Base-by-base conservation (phyloP, 345 rosid species). In the Clausena lansium region DNA sequence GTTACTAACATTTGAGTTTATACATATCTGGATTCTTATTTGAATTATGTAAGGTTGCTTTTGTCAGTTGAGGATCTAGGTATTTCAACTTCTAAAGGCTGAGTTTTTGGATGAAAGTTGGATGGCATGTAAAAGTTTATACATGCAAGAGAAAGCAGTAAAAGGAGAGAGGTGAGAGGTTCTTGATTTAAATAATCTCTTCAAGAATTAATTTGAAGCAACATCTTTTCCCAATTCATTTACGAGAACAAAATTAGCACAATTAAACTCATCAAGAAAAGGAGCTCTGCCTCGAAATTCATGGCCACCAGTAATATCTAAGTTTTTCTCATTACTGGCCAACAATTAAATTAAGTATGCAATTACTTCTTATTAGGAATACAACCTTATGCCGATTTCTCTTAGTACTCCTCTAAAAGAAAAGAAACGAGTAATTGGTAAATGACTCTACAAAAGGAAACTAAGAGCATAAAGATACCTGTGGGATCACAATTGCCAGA, bases 401-500 rank as follows among this genome's bases (percentile, higher is more conserved):
- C 38, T 70, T 41, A 77, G 32, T 60, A 68, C 33, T 59, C 19
- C 61, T 11, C 30, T 36, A 38, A 54, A 32, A 58, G 28, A 74
- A 73, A 65, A 41, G 5, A 10, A 41, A 73, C 22, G 25, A 41
- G 3, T 47, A 15, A 47, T n/a, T 20, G 50, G 71, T 15, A 67
- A 14, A 75, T 2, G 58, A 27, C 32, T 4, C 25, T 25, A 68
- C 9, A 39, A 67, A 59, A 63, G 1, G 70, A 47, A 38, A 54
- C 33, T 20, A 19, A 73, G 71, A 55, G 59, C 50, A 70, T 70
- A 35, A 74, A 27, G 61, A 70, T 77, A 96, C 99, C 97, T 96
- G 99, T 69, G 99, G 99, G 73, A 94, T 86, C 80, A 96, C 98
- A 72, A 94, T 87, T 59, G 98, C 99, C 84, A 94, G 87, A 85